Evolutionary conservation across 345 rosid genomes (phyloP), one percentile per base, ranked within the genome.

Genomic region (Brassica carinata): DNA sequence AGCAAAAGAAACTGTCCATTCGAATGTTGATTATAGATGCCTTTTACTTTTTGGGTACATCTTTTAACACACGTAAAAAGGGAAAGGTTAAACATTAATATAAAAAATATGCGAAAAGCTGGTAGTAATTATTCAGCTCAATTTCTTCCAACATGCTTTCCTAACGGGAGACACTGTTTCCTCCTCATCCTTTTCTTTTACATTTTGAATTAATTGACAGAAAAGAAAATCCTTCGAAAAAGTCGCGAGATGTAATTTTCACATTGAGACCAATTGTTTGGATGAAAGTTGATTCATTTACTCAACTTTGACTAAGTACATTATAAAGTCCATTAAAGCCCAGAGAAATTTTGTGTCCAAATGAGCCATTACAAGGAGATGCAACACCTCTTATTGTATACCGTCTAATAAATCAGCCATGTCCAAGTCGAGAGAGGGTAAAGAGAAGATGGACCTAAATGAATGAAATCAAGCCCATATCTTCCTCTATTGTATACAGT

Each of bases 51-150:
- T 81, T 72, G 13, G 77, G 84, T 81, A 58, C 84, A 67, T 81
- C 81, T 81, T 81, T 81, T 81, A 72, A 81, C 84, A 81, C 77
- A 76, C 66, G 84, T 76, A 76, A 76, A 81, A 81, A 81, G 84
- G 40, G 80, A 71, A 81, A 71, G 77, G 33, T 76, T 66, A 76
- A 31, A 76, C 77, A 72, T 31, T 65, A 11, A 66, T 71, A 75
- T 11, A 36, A 53, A 27, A 81, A 71, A 72, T 13, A 75, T 53
- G 33, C 43, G 57, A 43, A 75, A 81, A 76, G 77, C 57, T 72
- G 45, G 27, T 59, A 43, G 78, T 79, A 79, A 76, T 76, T 58
- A 81, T 81, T 71, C 31, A 76, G 84, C 73, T 76, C 77, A 76
- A 43, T 71, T 58, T 76, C 67, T 71, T 29, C 64, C 77, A 81